Percentiles rank a stretch among this genome's conserved stretches.
Evolutionary conservation across 2,329 filamentous ascomycete species (phyloP).

Genomic region (Alternaria sp.): DNA sequence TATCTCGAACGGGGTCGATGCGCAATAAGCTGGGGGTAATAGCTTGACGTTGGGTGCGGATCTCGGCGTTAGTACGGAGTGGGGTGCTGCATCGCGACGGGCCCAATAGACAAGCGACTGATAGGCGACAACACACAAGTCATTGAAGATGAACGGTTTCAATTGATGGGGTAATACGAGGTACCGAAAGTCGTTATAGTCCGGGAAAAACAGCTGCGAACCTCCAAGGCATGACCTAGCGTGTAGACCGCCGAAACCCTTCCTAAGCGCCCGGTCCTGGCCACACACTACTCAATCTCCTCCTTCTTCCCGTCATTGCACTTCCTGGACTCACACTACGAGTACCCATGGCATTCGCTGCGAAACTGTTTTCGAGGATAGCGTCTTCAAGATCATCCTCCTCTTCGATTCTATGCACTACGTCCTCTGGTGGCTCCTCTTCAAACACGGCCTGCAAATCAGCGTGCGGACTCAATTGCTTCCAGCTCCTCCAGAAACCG

Average conservation of each 20-base stretch:
- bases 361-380: slow-evolving; percentile 51
- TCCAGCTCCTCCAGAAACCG: slow-evolving; percentile 64
- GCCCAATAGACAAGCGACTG: background rate
- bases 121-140: background rate
- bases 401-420: slow-evolving; percentile 57
- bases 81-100: background rate
- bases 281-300: slow-evolving; percentile 47
- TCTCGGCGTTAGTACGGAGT: background rate
- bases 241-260: background rate
- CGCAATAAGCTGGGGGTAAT: slow-evolving; percentile 18
- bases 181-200: background rate
- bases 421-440: slow-evolving; percentile 67
- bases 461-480: slow-evolving; percentile 70
- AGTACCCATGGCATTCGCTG: slow-evolving; percentile 18
- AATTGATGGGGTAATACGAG: background rate
- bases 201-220: background rate
- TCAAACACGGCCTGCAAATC: slow-evolving; percentile 78
- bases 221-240: background rate
- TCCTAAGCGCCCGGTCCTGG: slow-evolving; percentile 28
- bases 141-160: background rate
- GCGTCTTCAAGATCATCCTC: slow-evolving; percentile 57
- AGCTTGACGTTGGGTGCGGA: background rate
- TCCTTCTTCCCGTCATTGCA: slow-evolving; percentile 36
- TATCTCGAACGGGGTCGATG: background rate
- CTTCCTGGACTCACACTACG: slow-evolving; percentile 43